A percentile compares a stretch with the other conserved stretches of the same genome.
These are phyloP conservation scores for Xylariaceae sp. DNA, from an alignment of 2,329 filamentous ascomycete genomes.

Conservation along the genomic window DNA sequence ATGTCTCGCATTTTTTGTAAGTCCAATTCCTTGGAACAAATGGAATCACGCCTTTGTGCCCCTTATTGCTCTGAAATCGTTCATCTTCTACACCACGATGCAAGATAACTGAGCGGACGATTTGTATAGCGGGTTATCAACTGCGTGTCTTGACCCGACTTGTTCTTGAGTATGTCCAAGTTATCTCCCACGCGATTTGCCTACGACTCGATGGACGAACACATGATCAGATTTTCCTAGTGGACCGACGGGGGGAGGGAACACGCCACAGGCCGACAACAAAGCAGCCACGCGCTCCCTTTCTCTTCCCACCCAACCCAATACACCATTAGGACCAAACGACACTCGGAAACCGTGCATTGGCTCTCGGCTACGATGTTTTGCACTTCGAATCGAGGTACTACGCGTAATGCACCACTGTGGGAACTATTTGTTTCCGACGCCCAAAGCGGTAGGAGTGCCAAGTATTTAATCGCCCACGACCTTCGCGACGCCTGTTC, in stretches of 20 bases:
- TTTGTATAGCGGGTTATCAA: slow-evolving; percentile 9
- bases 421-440: neutral
- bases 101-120: slow-evolving; percentile 15
- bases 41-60: neutral
- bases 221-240: slow-evolving; percentile 2
- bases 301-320: slow-evolving; percentile 6
- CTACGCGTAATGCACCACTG: neutral
- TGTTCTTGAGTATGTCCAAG: slow-evolving; percentile 18
- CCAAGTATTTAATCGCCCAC: neutral
- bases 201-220: slow-evolving; percentile 26
- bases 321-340: neutral
- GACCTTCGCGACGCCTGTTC: neutral
- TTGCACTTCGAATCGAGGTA: neutral
- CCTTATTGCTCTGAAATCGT: slow-evolving; percentile 4
- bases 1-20: neutral
- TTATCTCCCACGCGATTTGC: slow-evolving; percentile 21
- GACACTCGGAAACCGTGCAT: neutral
- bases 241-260: slow-evolving; percentile 3
- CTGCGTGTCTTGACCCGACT: slow-evolving; percentile 6
- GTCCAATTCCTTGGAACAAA: neutral
- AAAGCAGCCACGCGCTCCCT: slow-evolving; percentile 1
- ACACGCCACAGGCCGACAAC: slow-evolving; percentile 3
- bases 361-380: neutral
- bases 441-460: neutral
- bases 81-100: slow-evolving; percentile 19